Evolutionary conservation across 192 early-diverging fungal genomes (phyloP).

Genomic region (Dissophora ornata): DNA sequence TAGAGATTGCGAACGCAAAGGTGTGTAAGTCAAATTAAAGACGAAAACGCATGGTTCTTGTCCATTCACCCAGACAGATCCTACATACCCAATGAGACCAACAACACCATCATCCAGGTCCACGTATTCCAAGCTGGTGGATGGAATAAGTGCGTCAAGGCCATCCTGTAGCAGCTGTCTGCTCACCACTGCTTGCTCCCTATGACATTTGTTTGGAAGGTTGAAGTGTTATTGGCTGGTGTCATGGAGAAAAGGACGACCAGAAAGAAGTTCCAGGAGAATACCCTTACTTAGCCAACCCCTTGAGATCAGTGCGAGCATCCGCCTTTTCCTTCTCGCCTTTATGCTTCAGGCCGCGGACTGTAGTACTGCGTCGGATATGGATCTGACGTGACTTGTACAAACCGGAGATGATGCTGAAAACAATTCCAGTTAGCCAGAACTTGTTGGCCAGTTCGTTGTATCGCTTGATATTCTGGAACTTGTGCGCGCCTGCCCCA

Average conservation of each 20-base stretch:
- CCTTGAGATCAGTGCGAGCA: slow-evolving; percentile 18
- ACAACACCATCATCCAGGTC: slow-evolving; percentile 72
- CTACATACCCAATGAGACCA: slow-evolving; percentile 76
- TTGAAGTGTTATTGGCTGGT: no score
- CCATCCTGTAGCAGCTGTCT: slow-evolving; percentile 69
- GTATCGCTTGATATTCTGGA: slow-evolving; percentile 72
- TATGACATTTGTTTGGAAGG: slow-evolving; percentile 14
- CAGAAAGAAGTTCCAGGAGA: background rate
- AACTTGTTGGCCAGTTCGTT: slow-evolving; percentile 66
- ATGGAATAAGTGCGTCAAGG: slow-evolving; percentile 76
- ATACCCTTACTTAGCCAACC: slow-evolving; percentile 24
- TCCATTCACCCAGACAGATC: no score
- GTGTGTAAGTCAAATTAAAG: background rate
- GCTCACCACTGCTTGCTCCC: slow-evolving; percentile 62
- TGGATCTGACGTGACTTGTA: slow-evolving; percentile 73
- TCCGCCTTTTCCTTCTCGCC: slow-evolving; percentile 27
- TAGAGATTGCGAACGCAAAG: background rate
- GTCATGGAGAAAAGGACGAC: background rate
- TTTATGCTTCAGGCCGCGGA: slow-evolving; percentile 29
- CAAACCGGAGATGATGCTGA: slow-evolving; percentile 67
- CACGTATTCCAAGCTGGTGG: slow-evolving; percentile 67
- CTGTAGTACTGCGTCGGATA: slow-evolving; percentile 49
- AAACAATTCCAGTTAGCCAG: slow-evolving; percentile 74
- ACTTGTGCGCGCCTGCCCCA: slow-evolving; percentile 67
- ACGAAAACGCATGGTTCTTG: background rate